Evolutionary conservation across 495 filamentous ascomycete genomes (phyloP).

Genomic region (Hypoxylon rickii): DNA sequence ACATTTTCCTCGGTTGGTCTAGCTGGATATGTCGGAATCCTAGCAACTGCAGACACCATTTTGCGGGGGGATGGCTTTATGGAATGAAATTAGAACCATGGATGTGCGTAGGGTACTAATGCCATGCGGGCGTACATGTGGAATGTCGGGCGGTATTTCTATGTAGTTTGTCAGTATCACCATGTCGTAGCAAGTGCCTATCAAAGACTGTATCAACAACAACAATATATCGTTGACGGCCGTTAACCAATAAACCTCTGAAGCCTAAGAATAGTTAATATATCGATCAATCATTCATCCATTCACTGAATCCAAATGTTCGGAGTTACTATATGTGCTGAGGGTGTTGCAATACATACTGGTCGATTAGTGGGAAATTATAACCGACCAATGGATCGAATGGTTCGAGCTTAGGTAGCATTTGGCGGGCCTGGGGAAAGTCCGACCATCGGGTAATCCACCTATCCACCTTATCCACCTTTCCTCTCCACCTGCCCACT

Average conservation of each 20-base stretch:
- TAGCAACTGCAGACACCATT: not conserved
- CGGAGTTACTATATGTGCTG: no score
- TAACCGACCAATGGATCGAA: not conserved
- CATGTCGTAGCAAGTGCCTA: no score
- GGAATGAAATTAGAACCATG: not conserved
- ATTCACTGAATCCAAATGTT: no score
- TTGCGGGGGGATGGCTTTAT: conserved; percentile 16
- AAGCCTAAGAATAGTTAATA: no score
- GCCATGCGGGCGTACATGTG: conserved; percentile 4
- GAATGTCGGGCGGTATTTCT: no score
- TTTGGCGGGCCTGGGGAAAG: conserved; percentile 19
- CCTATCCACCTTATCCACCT: no score
- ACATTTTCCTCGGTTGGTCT: not conserved
- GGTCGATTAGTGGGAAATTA: not conserved
- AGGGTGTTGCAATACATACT: not conserved
- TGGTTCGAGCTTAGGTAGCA: conserved; percentile 27
- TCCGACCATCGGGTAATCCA: conserved; percentile 18
- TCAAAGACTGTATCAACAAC: no score
- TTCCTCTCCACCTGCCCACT: no score
- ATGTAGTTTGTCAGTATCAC: no score
- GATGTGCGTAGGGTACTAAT: not conserved
- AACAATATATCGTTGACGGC: no score
- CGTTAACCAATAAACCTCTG: no score
- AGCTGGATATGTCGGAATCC: not conserved
- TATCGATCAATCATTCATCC: no score